phyloP scores from a whole-genome alignment of 208 protist species.

The Trypanosoma congolense region DNA sequence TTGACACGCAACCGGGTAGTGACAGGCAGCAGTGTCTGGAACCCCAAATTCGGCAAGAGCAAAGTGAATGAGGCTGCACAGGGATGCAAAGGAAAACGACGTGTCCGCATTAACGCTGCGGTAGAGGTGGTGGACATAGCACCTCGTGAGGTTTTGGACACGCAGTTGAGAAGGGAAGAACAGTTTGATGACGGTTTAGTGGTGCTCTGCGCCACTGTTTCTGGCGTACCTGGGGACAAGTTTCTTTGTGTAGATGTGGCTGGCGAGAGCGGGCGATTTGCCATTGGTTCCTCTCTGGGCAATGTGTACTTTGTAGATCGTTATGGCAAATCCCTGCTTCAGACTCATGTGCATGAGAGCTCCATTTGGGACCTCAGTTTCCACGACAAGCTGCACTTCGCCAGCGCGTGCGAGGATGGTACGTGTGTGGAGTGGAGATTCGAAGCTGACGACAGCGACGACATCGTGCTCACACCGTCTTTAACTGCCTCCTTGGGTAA shows the following conservation, averaged over 20 bases:
- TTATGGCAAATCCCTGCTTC: constrained; percentile 73
- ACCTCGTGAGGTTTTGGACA: constrained; percentile 52
- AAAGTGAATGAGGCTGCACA: not conserved
- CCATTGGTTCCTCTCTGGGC: constrained; percentile 68
- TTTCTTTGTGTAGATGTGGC: constrained; percentile 70
- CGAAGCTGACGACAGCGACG: constrained; percentile 17
- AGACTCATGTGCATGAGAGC: constrained; percentile 69
- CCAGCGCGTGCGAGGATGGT: constrained; percentile 75
- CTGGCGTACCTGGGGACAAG: constrained; percentile 60
- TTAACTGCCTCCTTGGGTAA: constrained; percentile 50
- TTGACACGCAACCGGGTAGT: constrained; percentile 51
- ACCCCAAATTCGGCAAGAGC: constrained; percentile 13
- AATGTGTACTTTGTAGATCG: constrained; percentile 84
- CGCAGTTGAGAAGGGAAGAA: constrained; percentile 26
- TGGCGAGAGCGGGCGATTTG: constrained; percentile 59
- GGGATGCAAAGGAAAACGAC: constrained; percentile 25
- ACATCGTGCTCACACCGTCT: constrained; percentile 38
- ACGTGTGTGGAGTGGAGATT: constrained; percentile 57
- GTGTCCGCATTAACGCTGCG: constrained; percentile 68
- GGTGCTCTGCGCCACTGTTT: constrained; percentile 55
- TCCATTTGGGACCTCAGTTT: constrained; percentile 82
- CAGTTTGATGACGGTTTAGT: constrained; percentile 62
- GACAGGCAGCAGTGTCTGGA: constrained; percentile 40
- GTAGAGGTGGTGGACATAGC: constrained; percentile 81
- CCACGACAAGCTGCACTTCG: constrained; percentile 59